These are phyloP conservation scores for Russula dissimulans DNA, from an alignment of 768 basidiomycete species.

Conservation along the genomic window DNA sequence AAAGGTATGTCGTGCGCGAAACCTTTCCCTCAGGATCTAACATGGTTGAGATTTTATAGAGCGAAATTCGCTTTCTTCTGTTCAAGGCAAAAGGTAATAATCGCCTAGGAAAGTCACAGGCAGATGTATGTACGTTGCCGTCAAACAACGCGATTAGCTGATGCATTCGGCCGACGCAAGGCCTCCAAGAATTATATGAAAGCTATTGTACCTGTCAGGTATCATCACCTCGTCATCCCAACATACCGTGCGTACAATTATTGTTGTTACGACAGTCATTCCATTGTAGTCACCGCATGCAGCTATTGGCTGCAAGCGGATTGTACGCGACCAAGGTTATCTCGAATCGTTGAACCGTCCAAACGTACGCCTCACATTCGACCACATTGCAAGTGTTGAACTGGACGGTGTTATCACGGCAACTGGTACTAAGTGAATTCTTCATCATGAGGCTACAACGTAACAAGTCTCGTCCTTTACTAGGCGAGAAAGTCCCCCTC, in stretches of 20 bases:
- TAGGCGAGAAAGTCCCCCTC: conserved; percentile 37
- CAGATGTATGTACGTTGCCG: not conserved
- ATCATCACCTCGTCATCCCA: conserved; percentile 33
- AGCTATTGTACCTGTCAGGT: conserved; percentile 30
- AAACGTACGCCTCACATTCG: conserved; percentile 44
- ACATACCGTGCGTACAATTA: conserved; percentile 34
- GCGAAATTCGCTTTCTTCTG: not conserved
- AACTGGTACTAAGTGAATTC: conserved; percentile 22
- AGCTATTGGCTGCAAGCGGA: conserved; percentile 55
- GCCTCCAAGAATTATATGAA: conserved; percentile 35
- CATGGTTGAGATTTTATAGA: too few species aligned
- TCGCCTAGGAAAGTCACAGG: not conserved
- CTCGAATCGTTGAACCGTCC: conserved; percentile 39
- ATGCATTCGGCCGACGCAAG: conserved; percentile 23
- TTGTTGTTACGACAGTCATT: not conserved
- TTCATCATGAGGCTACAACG: too few species aligned
- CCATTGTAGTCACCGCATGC: not conserved
- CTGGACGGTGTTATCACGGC: conserved; percentile 41
- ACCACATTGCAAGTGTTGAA: conserved; percentile 38
- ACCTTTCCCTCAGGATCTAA: not conserved
- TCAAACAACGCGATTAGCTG: not conserved
- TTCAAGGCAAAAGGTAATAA: conserved; percentile 9
- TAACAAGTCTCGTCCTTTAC: not conserved
- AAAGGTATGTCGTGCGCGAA: conserved; percentile 27
- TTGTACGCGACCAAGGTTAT: conserved; percentile 51